Evolutionary conservation across 2,329 filamentous ascomycete genomes (phyloP).

Genomic region (Erysiphe pulchra): DNA sequence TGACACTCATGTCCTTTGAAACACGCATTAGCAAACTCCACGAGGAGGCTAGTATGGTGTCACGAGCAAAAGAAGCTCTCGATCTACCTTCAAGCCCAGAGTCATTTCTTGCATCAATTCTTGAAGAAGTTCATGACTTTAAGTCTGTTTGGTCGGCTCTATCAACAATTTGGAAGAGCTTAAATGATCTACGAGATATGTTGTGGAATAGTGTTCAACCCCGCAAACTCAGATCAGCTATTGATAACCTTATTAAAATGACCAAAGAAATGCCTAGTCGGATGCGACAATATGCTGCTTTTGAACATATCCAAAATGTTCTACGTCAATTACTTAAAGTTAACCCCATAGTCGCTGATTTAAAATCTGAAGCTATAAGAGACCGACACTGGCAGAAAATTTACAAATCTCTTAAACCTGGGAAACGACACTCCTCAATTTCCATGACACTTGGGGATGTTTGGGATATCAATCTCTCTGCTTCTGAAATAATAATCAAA

Average conservation of each 20-base stretch:
- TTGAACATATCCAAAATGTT: slow-evolving; percentile 88
- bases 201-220: slow-evolving; percentile 93
- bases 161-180: slow-evolving; percentile 84
- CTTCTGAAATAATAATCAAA: slow-evolving; percentile 67
- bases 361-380: slow-evolving; percentile 89
- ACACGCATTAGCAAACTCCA: slow-evolving; percentile 61
- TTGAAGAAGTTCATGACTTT: slow-evolving; percentile 96
- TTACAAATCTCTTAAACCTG: slow-evolving; percentile 82
- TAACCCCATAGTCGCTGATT: slow-evolving; percentile 62
- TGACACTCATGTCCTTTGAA: slow-evolving; percentile 62
- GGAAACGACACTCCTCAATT: slow-evolving; percentile 77
- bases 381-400: slow-evolving; percentile 96
- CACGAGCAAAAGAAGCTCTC: slow-evolving; percentile 88
- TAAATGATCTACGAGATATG: slow-evolving; percentile 79
- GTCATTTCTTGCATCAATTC: slow-evolving; percentile 55
- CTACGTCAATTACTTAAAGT: slow-evolving; percentile 76
- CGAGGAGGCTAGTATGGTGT: slow-evolving; percentile 75
- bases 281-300: slow-evolving; percentile 98
- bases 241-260: slow-evolving; percentile 87
- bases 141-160: slow-evolving; percentile 95
- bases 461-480: slow-evolving; percentile 81
- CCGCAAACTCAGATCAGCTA: slow-evolving; percentile 66
- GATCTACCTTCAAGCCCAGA: slow-evolving; percentile 63
- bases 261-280: slow-evolving; percentile 98
- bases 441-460: slow-evolving; percentile 96